Base-by-base conservation (phyloP, 257 asterid genomes). In the Leptodermis oblonga region DNA sequence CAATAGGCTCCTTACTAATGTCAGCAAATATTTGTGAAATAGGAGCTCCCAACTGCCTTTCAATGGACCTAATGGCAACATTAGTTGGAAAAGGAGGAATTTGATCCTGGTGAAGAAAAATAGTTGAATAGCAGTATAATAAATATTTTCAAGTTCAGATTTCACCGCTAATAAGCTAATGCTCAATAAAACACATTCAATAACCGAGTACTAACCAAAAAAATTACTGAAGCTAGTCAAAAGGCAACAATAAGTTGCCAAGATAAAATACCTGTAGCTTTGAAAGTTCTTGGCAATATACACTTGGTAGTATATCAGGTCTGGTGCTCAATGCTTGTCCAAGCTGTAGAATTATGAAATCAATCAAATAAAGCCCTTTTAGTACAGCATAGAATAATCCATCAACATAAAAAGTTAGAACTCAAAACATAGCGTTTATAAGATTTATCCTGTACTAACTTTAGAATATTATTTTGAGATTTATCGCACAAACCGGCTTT, bases 311-410 rank as follows among this genome's bases (percentile, higher is more conserved):
- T 85, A 94, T 89, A 70, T 94, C 99, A 14, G 96, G 96, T 75
- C 97, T 88, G 71, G 99, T 94, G 88, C 99, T 90, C 78, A 94
- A 78, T 76, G 97, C 99, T 81, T 94, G 99, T 63, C 99, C 99
- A 46, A 94, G 96, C 99, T 94, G 91, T 70, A 67, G 33, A 67
- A 8, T 17, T 18, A 30, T 34, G 43, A 65, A 45, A 65, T n/a
- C n/a, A n/a, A n/a, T 34, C 30, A 9, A 18, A 20, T 20, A 10
- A 65, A 17, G 54, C n/a, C 9, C 33, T 8, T 17, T 17, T 42
- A 49, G 25, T 3, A 46, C 25, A 17, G 23, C 25, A 26, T 31
- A 46, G n/a, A 28, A 48, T 17, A 67, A 67, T 23, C 23, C 28
- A 30, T 67, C 25, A n/a, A 13, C 3, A 31, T 48, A 33, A 49